phyloP scores from a whole-genome alignment of 139 green algal genomes.

The Picochlorum costavermella region DNA sequence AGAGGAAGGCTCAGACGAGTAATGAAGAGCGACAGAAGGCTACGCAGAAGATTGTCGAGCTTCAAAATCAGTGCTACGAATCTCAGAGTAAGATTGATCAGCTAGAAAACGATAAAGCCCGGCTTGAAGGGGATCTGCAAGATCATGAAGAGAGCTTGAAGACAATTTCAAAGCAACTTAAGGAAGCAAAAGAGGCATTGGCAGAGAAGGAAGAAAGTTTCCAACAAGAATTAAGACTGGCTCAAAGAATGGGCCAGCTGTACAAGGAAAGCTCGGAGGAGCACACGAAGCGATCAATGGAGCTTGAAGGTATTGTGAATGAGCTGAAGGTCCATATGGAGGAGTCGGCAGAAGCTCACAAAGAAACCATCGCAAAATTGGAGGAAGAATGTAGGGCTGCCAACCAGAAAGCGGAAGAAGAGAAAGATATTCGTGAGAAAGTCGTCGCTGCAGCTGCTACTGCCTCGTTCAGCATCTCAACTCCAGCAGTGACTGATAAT shows the following conservation, averaged over 20 bases:
- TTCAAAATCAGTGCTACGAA: slow-evolving; percentile 25
- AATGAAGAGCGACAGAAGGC: slow-evolving; percentile 29
- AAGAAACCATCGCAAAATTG: slow-evolving; percentile 17
- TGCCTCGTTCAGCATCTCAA: not conserved
- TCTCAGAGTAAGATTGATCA: slow-evolving; percentile 20
- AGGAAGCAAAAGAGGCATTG: slow-evolving; percentile 16
- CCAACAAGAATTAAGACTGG: slow-evolving; percentile 36
- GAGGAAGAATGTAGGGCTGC: slow-evolving; percentile 11
- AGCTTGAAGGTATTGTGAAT: slow-evolving; percentile 46
- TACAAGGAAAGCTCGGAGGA: slow-evolving; percentile 37
- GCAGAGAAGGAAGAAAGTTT: slow-evolving; percentile 21
- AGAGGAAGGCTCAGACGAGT: slow-evolving; percentile 26
- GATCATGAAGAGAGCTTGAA: slow-evolving; percentile 5
- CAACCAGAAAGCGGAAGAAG: slow-evolving; percentile 19
- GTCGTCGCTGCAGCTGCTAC: slow-evolving; percentile 31
- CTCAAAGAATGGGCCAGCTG: slow-evolving; percentile 36
- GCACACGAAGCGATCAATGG: slow-evolving; percentile 13
- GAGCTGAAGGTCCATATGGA: slow-evolving; percentile 38
- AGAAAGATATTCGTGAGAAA: slow-evolving; percentile 22
- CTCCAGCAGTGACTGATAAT: not conserved
- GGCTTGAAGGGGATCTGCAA: slow-evolving; percentile 15
- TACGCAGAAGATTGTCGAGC: slow-evolving; percentile 24
- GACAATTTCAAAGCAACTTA: slow-evolving; percentile 13
- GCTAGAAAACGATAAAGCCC: slow-evolving; percentile 8
- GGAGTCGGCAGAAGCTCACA: slow-evolving; percentile 13